Conservation (phyloP, 345 rosid genomes). For the Lepidium africanum region DNA sequence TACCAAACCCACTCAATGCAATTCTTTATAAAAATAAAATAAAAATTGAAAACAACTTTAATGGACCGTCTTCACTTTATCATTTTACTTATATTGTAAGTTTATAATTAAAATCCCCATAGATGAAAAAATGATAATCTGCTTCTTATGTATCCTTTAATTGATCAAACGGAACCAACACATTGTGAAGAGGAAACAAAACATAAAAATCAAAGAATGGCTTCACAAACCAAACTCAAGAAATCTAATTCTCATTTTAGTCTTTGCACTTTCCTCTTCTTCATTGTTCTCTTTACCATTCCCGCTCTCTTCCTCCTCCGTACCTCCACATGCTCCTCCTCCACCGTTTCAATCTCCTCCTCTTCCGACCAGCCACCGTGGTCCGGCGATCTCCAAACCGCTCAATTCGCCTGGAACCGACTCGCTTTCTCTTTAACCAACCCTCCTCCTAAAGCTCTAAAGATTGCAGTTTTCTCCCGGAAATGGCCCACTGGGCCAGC, state of each 20-base stretch:
- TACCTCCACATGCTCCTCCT: conserved; percentile 34
- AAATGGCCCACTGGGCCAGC: conserved; percentile 76
- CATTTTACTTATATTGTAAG: conserved; percentile 24
- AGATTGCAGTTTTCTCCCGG: conserved; percentile 77
- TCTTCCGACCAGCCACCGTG: conserved; percentile 30
- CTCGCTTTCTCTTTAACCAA: conserved; percentile 33
- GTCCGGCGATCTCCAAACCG: conserved; percentile 64
- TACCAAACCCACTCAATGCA: conserved; percentile 24
- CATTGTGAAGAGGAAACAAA: conserved; percentile 1
- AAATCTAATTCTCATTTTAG: conserved; percentile 33
- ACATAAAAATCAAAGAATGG: conserved; percentile 30
- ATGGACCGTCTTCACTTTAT: conserved; percentile 25
- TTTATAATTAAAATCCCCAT: neutral
- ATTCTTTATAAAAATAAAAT: no score
- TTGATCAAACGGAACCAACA: neutral
- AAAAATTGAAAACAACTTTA: conserved; percentile 4
- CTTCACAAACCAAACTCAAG: conserved; percentile 50
- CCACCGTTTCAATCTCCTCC: conserved; percentile 5
- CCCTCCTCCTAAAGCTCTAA: conserved; percentile 37
- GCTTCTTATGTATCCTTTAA: conserved; percentile 14
- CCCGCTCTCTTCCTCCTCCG: conserved; percentile 78
- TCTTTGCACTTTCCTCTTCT: conserved; percentile 62
- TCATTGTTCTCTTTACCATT: conserved; percentile 71
- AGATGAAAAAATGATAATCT: conserved; percentile 10
- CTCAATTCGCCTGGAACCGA: conserved; percentile 70